Base-by-base conservation (phyloP, 352 stramenopile genomes). In the Phytophthora foliorum region DNA sequence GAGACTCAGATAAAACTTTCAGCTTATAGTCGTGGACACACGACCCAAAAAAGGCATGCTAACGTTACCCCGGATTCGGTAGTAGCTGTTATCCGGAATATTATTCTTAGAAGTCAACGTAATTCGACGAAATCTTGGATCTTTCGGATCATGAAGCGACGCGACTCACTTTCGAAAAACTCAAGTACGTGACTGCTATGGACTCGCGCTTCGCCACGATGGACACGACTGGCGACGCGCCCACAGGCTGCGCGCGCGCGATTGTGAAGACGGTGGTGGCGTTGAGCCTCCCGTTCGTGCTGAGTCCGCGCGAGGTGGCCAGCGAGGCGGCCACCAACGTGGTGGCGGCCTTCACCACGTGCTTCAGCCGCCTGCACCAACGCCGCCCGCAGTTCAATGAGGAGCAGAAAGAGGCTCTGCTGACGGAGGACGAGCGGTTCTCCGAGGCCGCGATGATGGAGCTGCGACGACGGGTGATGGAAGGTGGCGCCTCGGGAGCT, bases 391-490 rank as follows among this genome's bases (percentile, higher is more conserved):
- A 93, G 62, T 93, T 93, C 61, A 79, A 90, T 51, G 77, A 91
- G 42, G 86, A 93, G 66, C 81, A 92, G 49, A 76, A 91, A 67
- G 78, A 83, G 19, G 84, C 86, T 56, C 67, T 93, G 34, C 77
- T 92, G 6, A 90, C 80, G 4, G 77, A 86, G 25, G 74, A 78
- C 52, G 74, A 77, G 50, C 54, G 72, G 27, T 75, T 84, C 32
- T 80, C 82, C 0, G 80, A 90, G 61, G 78, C 81, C 2, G 82
- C 81, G 17, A 90, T 90, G 79, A 70, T 90, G 41, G 85, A 93
- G 74, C 73, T 93, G 52, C 76, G 86, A 31, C 80, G 83, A 25
- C 80, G 86, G 42, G 80, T 92, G 44, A 87, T 92, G 57, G 75
- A 89, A 29, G 63, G 72, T 46, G 75, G 84, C 51, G 63, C 53